Percentiles rank a stretch among this genome's conserved stretches.
Conservation (phyloP, 768 basidiomycete genomes). For the Lyophyllum decastes region DNA sequence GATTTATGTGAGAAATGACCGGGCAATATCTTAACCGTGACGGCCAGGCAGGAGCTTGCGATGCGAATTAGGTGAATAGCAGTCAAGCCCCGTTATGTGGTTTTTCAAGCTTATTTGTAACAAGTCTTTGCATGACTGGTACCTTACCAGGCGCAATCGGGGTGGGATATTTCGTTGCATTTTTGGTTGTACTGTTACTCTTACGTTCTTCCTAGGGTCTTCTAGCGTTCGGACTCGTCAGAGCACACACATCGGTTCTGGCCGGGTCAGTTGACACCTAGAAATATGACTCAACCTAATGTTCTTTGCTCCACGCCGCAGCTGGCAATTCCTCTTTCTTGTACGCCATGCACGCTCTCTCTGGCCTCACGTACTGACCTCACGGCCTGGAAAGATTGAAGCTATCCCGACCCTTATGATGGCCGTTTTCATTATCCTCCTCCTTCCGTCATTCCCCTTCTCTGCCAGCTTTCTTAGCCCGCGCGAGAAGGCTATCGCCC, state of each 20-base stretch:
- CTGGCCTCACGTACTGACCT: not conserved
- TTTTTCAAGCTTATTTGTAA: not conserved
- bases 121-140: slow-evolving; percentile 58
- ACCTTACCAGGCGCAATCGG: slow-evolving; percentile 58
- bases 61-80: slow-evolving; percentile 43
- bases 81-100: not conserved
- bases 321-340: slow-evolving; percentile 65
- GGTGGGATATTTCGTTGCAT: slow-evolving; percentile 20
- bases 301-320: slow-evolving; percentile 14
- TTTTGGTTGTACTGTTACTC: not conserved
- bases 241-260: slow-evolving; percentile 47
- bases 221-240: slow-evolving; percentile 56
- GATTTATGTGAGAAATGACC: no score
- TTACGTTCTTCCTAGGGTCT: slow-evolving; percentile 38
- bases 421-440: slow-evolving; percentile 47
- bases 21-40: not conserved
- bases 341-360: slow-evolving; percentile 20
- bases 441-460: slow-evolving; percentile 59
- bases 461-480: slow-evolving; percentile 51
- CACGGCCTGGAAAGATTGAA: slow-evolving; percentile 40
- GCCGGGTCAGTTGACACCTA: slow-evolving; percentile 30
- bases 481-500: slow-evolving; percentile 56
- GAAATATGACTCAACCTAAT: not conserved
- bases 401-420: slow-evolving; percentile 57
- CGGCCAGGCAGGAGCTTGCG: slow-evolving; percentile 46